Percentiles rank a stretch among this genome's conserved stretches.
Conservation (phyloP, 371 early-diverging fungal genomes). For the Mortierella sp. region DNA sequence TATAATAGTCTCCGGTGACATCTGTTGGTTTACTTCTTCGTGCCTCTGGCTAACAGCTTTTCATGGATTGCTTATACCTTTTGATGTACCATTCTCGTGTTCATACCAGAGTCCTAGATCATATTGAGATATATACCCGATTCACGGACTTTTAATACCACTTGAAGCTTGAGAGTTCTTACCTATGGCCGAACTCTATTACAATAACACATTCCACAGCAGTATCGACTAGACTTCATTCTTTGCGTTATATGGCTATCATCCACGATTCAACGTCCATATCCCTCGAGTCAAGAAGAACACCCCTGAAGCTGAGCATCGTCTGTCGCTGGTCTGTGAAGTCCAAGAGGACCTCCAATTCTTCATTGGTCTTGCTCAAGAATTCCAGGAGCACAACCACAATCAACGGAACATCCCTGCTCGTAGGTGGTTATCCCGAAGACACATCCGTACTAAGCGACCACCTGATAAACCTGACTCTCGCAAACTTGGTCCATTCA, state of each 20-base stretch:
- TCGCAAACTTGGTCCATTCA: constrained; percentile 53
- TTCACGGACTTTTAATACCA: no score
- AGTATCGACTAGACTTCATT: constrained; percentile 37
- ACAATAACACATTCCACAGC: constrained; percentile 45
- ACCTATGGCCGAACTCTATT: constrained; percentile 57
- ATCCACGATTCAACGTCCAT: constrained; percentile 37
- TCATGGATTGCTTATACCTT: no score
- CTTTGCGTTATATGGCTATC: constrained; percentile 48
- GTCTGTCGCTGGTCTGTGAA: constrained; percentile 4
- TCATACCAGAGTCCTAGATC: no score
- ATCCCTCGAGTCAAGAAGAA: constrained; percentile 8
- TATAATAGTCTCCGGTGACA: no score
- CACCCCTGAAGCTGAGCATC: constrained; percentile 5
- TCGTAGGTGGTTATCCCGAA: constrained; percentile 31
- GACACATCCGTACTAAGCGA: constrained; percentile 3
- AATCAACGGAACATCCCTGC: constrained; percentile 25
- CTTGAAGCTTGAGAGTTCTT: no score
- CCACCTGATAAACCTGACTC: constrained; percentile 11
- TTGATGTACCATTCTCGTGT: no score
- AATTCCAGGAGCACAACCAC: constrained; percentile 16
- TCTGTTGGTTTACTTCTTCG: no score
- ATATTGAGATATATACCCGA: no score
- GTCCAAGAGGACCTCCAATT: constrained; percentile 13
- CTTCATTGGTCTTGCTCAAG: constrained; percentile 5
- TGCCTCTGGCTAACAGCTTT: no score